phyloP scores from a whole-genome alignment of 441 rosid genomes.

The Pelargonium cotyledonis region DNA sequence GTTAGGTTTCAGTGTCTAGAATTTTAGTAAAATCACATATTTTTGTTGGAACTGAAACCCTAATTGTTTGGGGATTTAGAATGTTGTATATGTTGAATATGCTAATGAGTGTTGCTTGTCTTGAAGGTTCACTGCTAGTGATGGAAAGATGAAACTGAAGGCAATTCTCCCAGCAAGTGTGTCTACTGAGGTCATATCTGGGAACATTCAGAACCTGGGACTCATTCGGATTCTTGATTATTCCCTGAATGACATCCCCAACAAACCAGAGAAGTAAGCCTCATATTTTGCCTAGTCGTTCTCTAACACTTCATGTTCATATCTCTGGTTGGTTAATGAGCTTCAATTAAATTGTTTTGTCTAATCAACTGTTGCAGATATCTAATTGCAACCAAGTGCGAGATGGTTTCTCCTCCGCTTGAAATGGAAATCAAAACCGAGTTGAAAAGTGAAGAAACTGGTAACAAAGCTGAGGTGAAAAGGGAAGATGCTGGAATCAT shows the following conservation, averaged over 20 bases:
- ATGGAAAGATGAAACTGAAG: constrained; percentile 58
- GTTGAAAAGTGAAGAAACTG: constrained; percentile 23
- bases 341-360: background rate
- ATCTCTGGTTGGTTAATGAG: background rate
- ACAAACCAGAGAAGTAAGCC: constrained; percentile 65
- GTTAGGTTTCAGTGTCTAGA: background rate
- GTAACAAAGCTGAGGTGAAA: constrained; percentile 27
- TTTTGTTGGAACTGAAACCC: too few relatives aligned
- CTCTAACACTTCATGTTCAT: background rate
- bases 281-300: background rate
- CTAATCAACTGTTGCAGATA: constrained; percentile 34
- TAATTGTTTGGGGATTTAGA: too few relatives aligned
- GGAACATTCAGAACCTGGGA: constrained; percentile 62
- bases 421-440: constrained; percentile 47
- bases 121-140: constrained; percentile 65
- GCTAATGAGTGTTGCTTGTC: background rate
- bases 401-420: constrained; percentile 59
- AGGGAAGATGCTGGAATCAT: constrained; percentile 29
- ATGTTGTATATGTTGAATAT: background rate
- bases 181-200: constrained; percentile 54
- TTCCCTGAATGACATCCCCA: constrained; percentile 71
- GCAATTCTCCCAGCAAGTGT: constrained; percentile 57
- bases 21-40: too few relatives aligned
- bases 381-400: constrained; percentile 67
- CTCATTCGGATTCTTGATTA: constrained; percentile 65